A percentile compares a stretch with the other conserved stretches of the same genome.
These are phyloP conservation scores for Lachnellula cervina DNA, from an alignment of 2,329 filamentous ascomycete species.

Conservation along the genomic window DNA sequence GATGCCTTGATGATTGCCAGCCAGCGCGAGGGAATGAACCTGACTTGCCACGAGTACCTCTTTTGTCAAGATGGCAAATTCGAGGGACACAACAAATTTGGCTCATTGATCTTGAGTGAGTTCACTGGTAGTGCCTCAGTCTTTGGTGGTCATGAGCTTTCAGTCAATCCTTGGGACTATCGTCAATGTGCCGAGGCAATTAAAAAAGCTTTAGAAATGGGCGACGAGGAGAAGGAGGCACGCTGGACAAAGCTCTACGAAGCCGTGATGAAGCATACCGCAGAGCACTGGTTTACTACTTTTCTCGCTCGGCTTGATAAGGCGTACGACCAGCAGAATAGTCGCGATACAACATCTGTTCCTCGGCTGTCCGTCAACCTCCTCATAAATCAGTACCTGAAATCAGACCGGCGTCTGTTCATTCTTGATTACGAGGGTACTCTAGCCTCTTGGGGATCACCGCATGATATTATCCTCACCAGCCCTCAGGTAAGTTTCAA, in stretches of 20 bases:
- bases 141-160: slow-evolving; percentile 73
- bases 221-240: slow-evolving; percentile 62
- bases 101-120: slow-evolving; percentile 86
- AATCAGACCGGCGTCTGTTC: slow-evolving; percentile 68
- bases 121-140: slow-evolving; percentile 90
- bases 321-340: slow-evolving; percentile 78
- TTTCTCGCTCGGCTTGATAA: slow-evolving; percentile 66
- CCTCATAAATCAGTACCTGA: slow-evolving; percentile 61
- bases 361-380: slow-evolving; percentile 71
- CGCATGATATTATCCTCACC: slow-evolving; percentile 77
- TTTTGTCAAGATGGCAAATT: slow-evolving; percentile 83
- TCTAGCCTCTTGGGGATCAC: slow-evolving; percentile 78
- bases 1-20: slow-evolving; percentile 93
- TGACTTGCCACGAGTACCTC: slow-evolving; percentile 91
- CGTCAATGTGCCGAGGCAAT: slow-evolving; percentile 82
- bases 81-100: slow-evolving; percentile 68
- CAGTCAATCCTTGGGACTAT: slow-evolving; percentile 96
- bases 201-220: slow-evolving; percentile 76
- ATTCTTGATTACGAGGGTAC: slow-evolving; percentile 94
- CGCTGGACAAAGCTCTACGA: slow-evolving; percentile 72
- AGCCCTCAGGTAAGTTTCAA: slow-evolving; percentile 57
- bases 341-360: slow-evolving; percentile 78
- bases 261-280: slow-evolving; percentile 75
- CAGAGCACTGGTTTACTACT: slow-evolving; percentile 77
- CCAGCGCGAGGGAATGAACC: slow-evolving; percentile 93